Percentiles rank a stretch among this genome's conserved stretches.
These are phyloP conservation scores for Fusarium sp. DNA, from an alignment of 2,329 filamentous ascomycete species.

Conservation along the genomic window DNA sequence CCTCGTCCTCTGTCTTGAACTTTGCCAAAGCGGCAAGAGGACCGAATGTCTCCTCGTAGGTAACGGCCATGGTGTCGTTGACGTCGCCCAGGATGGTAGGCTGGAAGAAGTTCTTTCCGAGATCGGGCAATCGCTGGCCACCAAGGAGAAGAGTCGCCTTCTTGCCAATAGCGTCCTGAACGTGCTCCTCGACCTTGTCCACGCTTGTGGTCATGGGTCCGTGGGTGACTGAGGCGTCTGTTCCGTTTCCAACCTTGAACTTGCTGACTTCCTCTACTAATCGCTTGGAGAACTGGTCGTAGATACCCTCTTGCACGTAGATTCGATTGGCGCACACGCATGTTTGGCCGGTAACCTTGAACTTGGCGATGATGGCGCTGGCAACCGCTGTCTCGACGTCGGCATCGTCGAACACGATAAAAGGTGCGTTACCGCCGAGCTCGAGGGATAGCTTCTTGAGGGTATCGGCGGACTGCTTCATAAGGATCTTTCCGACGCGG, in stretches of 20 bases:
- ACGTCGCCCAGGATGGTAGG: slow-evolving; percentile 75
- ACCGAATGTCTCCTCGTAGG: slow-evolving; percentile 75
- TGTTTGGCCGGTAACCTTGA: slow-evolving; percentile 91
- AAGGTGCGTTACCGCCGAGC: slow-evolving; percentile 78
- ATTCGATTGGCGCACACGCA: slow-evolving; percentile 88
- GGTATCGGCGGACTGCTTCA: slow-evolving; percentile 79
- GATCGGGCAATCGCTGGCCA: slow-evolving; percentile 73
- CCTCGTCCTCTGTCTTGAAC: slow-evolving; percentile 78
- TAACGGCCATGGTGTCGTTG: slow-evolving; percentile 70
- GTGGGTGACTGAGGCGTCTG: slow-evolving; percentile 77
- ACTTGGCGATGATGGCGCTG: slow-evolving; percentile 81
- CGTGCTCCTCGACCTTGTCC: slow-evolving; percentile 74
- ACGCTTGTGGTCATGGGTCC: slow-evolving; percentile 73
- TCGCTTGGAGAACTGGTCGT: slow-evolving; percentile 76
- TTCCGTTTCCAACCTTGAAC: slow-evolving; percentile 77
- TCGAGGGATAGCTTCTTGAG: slow-evolving; percentile 79
- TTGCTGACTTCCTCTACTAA: slow-evolving; percentile 77
- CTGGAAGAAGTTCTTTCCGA: slow-evolving; percentile 79
- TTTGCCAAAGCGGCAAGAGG: slow-evolving; percentile 74
- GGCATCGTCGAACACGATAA: slow-evolving; percentile 85
- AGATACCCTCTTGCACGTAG: slow-evolving; percentile 79
- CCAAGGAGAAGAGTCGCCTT: slow-evolving; percentile 74
- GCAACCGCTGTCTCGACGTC: slow-evolving; percentile 78
- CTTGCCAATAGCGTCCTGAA: slow-evolving; percentile 74
- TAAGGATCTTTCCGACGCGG: slow-evolving; percentile 67